Conservation (phyloP, 2,329 filamentous ascomycete genomes). For the Microdochium nivale region DNA sequence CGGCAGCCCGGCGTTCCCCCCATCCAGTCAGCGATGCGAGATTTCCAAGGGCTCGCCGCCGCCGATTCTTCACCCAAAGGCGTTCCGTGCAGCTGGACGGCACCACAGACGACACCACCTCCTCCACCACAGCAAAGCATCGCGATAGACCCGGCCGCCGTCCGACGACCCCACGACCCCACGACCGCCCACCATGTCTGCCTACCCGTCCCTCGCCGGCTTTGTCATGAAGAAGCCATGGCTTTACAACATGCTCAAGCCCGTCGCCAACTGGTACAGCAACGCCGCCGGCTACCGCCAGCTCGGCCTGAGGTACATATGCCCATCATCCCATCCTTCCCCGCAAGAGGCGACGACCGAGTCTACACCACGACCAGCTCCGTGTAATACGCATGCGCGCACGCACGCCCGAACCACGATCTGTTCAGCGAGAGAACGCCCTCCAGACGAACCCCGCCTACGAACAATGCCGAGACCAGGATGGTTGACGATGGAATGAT, state of each 20-base stretch:
- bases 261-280: conserved; percentile 80
- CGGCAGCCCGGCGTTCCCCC: too few species aligned
- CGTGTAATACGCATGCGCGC: too few species aligned
- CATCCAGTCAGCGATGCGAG: too few species aligned
- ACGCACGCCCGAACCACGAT: too few species aligned
- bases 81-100: neutral
- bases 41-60: neutral
- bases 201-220: conserved; percentile 62
- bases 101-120: conserved; percentile 6
- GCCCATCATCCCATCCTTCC: neutral
- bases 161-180: conserved; percentile 9
- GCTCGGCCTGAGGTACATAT: conserved; percentile 73
- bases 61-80: neutral
- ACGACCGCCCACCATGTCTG: conserved; percentile 44
- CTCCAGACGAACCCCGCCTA: too few species aligned
- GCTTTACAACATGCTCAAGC: conserved; percentile 71
- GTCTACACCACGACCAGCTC: neutral
- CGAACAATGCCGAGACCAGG: neutral
- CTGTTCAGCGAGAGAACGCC: too few species aligned
- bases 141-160: conserved; percentile 9
- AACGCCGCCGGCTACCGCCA: conserved; percentile 87
- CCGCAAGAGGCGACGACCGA: neutral
- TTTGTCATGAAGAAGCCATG: conserved; percentile 79
- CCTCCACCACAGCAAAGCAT: conserved; percentile 5
- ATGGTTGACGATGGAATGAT: neutral